These are phyloP conservation scores for Ammopiptanthus mongolicus DNA, from an alignment of 306 rosid genomes.

Conservation along the genomic window DNA sequence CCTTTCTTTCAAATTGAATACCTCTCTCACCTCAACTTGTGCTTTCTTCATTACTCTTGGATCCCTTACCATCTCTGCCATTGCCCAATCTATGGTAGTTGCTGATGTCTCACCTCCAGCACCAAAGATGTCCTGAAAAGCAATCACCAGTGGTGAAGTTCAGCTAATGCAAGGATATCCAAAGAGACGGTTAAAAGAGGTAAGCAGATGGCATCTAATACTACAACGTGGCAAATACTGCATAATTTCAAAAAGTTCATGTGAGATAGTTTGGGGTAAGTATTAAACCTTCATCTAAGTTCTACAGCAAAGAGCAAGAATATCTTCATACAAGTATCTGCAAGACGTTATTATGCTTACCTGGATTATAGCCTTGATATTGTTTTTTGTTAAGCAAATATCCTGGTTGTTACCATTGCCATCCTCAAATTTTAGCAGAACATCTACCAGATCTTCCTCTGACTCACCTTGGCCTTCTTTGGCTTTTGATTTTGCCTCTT, in stretches of 20 bases:
- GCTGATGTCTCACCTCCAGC: slow-evolving; percentile 41
- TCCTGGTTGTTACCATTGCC: not conserved
- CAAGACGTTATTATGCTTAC: not conserved
- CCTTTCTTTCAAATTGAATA: not conserved
- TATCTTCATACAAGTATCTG: not conserved
- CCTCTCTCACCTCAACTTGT: slow-evolving; percentile 16
- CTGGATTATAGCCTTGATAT: slow-evolving; percentile 18
- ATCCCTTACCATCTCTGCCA: slow-evolving; percentile 21
- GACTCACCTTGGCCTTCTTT: not conserved
- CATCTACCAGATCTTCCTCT: slow-evolving; percentile 16
- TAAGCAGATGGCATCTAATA: not conserved
- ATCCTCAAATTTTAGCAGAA: slow-evolving; percentile 23
- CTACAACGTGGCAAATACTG: not conserved
- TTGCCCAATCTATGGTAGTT: slow-evolving; percentile 26
- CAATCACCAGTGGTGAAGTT: not conserved
- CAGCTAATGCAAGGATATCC: not conserved
- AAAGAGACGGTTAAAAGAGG: not conserved
- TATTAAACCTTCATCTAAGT: not conserved
- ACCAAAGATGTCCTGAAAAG: slow-evolving; percentile 10
- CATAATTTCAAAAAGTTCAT: not conserved
- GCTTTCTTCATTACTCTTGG: slow-evolving; percentile 30
- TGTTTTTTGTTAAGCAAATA: not conserved
- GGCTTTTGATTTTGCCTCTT: not conserved
- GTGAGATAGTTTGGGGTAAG: not conserved
- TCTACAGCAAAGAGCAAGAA: not conserved